Base-by-base conservation (phyloP, 805 yeast species). In the Kodamaea sagamina region DNA sequence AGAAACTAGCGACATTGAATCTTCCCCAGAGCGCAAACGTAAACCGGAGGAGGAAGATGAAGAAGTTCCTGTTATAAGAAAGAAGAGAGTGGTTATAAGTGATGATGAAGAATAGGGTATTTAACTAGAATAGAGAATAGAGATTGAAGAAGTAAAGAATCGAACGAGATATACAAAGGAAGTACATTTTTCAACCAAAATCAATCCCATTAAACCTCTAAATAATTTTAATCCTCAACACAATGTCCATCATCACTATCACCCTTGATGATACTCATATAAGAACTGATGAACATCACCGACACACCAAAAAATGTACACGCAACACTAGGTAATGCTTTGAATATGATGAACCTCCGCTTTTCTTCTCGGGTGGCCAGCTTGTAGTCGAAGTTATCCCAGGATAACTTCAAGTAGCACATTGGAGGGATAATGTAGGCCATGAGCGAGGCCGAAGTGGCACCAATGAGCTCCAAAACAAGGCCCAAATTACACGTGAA, bases 391-490 rank as follows among this genome's bases (percentile, higher is more conserved):
- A 65, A 42, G 57, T 67, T 50, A 28, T 60, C 63, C 69, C 67
- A 44, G 0, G 89, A 77, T 54, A 90, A 74, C 48, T 83, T 80
- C 47, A 89, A 61, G 54, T 76, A 86, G 54, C 97, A 90, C 59
- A 84, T 60, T 3, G 97, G 96, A 0, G 98, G 98, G 12, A 90
- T 67, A 16, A 90, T 88, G 59, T 87, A 90, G 0, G 98, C 97
- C 84, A 92, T 83, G 28, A 86, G 70, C 13, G 95, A 88, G 0
- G 97, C 97, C 0, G 96, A 85, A 0, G 96, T 85, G 0, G 97
- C 90, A 1, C 98, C 98, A 24, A 89, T 89, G 3, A 90, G 72
- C 58, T 92, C 97, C 31, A 90, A 71, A 21, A 92, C 83, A 9
- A 93, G 86, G 1, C 98, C 98, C 43, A 90, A 71, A 51, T 89